Percentiles rank a stretch among this genome's conserved stretches.
These are phyloP conservation scores for Lanmaoa pseudosensibilis DNA, from an alignment of 768 basidiomycete species.

Conservation along the genomic window DNA sequence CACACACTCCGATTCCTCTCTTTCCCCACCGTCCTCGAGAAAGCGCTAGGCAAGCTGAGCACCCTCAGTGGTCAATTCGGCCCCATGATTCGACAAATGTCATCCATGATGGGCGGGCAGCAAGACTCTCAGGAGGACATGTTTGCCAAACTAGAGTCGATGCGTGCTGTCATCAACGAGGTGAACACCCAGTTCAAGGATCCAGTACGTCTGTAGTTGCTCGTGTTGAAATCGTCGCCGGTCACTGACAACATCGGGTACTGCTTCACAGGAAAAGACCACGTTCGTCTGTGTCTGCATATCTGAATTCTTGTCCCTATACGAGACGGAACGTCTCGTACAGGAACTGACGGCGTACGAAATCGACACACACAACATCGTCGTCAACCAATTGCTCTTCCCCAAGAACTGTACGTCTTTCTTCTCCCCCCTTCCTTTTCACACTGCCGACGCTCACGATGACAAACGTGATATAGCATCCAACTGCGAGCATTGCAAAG, in stretches of 20 bases:
- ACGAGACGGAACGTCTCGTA: constrained; percentile 97
- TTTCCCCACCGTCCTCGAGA: constrained; percentile 98
- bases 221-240: background rate
- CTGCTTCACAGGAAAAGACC: constrained; percentile 77
- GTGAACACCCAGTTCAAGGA: constrained; percentile 99
- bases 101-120: constrained; percentile 93
- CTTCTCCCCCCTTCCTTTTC: background rate
- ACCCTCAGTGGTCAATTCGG: constrained; percentile 93
- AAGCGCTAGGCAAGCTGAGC: constrained; percentile 93
- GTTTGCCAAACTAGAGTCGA: constrained; percentile 96
- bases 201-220: constrained; percentile 57
- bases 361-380: constrained; percentile 98
- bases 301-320: constrained; percentile 96
- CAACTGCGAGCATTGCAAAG: constrained; percentile 93
- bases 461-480: constrained; percentile 51
- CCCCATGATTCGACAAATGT: constrained; percentile 97
- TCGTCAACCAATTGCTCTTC: constrained; percentile 96
- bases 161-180: constrained; percentile 96
- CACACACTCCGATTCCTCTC: constrained; percentile 98
- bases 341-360: constrained; percentile 94
- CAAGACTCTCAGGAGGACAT: constrained; percentile 93
- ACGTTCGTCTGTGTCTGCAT: constrained; percentile 99
- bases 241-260: background rate
- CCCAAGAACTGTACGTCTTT: constrained; percentile 77
- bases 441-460: background rate